These are phyloP conservation scores for Gnaphalium uliginosum DNA, from an alignment of 129 eudicot genomes.

Conservation along the genomic window DNA sequence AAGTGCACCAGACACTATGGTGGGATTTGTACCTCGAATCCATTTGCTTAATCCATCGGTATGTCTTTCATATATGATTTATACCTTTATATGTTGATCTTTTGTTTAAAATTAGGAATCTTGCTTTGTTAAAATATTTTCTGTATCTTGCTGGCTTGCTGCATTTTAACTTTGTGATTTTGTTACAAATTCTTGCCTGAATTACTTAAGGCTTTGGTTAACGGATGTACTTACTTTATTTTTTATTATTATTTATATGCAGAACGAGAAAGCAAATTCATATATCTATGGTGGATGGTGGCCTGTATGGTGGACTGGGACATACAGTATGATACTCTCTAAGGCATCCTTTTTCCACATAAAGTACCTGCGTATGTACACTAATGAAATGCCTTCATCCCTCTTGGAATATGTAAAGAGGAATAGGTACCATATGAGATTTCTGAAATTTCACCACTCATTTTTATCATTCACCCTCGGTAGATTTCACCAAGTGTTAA, in stretches of 20 bases:
- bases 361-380: constrained; percentile 73
- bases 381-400: constrained; percentile 72
- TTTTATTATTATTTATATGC: constrained; percentile 22
- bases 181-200: neutral
- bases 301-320: constrained; percentile 90
- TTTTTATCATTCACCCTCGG: neutral
- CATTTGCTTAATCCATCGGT: constrained; percentile 72
- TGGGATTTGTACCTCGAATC: constrained; percentile 83
- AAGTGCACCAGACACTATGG: constrained; percentile 89
- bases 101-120: constrained; percentile 1
- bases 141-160: constrained; percentile 10
- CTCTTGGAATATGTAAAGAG: constrained; percentile 66
- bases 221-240: neutral
- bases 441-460: neutral
- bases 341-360: constrained; percentile 84
- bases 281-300: constrained; percentile 82
- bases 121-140: constrained; percentile 3
- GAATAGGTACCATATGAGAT: constrained; percentile 53
- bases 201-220: neutral
- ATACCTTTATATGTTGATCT: neutral
- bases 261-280: constrained; percentile 46
- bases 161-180: neutral
- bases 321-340: constrained; percentile 83
- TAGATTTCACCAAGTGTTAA: neutral
- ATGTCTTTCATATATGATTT: constrained; percentile 25